phyloP scores from a whole-genome alignment of 1,284 basidiomycete species.

The Pseudozyma sp. region DNA sequence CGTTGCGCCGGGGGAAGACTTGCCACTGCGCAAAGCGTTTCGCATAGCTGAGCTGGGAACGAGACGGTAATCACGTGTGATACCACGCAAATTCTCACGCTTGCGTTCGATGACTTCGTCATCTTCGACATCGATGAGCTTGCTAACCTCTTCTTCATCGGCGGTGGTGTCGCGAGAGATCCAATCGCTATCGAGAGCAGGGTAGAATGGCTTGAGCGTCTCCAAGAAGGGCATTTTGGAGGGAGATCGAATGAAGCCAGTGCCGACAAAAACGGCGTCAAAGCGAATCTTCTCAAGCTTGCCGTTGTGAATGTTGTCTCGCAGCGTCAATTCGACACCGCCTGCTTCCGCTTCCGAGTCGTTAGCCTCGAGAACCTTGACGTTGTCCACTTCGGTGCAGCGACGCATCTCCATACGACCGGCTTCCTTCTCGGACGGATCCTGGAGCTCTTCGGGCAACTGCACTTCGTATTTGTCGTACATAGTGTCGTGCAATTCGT shows the following conservation, averaged over 20 bases:
- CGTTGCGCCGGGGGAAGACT: constrained; percentile 25
- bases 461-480: constrained; percentile 62
- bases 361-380: constrained; percentile 19
- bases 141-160: constrained; percentile 53
- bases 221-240: constrained; percentile 51
- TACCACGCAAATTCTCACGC: constrained; percentile 54
- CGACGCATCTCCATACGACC: constrained; percentile 49
- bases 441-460: constrained; percentile 59
- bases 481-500: constrained; percentile 60
- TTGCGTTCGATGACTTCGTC: constrained; percentile 55
- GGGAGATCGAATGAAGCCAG: constrained; percentile 60
- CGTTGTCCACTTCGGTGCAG: constrained; percentile 41
- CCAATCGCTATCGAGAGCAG: constrained; percentile 53
- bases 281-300: constrained; percentile 43
- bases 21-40: constrained; percentile 22
- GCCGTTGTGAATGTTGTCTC: constrained; percentile 37
- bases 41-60: constrained; percentile 39
- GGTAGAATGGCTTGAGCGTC: constrained; percentile 53
- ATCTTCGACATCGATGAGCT: constrained; percentile 38
- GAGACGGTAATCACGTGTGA: constrained; percentile 66
- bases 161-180: constrained; percentile 22
- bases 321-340: constrained; percentile 36
- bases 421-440: constrained; percentile 39
- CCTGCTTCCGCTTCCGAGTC: constrained; percentile 6
- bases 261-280: constrained; percentile 66